These are phyloP conservation scores for Agastache rugosa DNA, from an alignment of 257 asterid genomes.

Conservation along the genomic window DNA sequence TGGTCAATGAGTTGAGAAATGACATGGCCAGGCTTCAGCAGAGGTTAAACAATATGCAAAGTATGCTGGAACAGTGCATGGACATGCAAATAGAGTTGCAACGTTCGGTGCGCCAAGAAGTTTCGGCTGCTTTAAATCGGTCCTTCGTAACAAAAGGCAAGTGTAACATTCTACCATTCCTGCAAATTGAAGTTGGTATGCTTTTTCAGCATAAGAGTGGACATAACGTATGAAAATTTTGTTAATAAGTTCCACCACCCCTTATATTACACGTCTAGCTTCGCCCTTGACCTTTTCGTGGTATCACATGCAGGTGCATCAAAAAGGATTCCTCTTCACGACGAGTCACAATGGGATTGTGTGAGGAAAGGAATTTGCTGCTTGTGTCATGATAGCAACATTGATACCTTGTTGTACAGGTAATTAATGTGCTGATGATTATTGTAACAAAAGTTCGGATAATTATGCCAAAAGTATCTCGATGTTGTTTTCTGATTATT, in stretches of 20 bases:
- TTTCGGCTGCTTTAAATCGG: slow-evolving; percentile 87
- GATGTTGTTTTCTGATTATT: too few relatives aligned
- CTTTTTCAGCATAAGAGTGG: too few relatives aligned
- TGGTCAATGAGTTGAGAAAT: slow-evolving; percentile 69
- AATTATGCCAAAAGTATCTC: neutral
- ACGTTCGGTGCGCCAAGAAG: slow-evolving; percentile 81
- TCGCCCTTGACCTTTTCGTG: slow-evolving; percentile 5
- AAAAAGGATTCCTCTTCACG: slow-evolving; percentile 38
- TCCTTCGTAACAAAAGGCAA: slow-evolving; percentile 44
- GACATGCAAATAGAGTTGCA: slow-evolving; percentile 94
- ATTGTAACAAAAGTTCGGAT: neutral
- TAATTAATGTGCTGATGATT: slow-evolving; percentile 28
- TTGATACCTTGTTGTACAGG: slow-evolving; percentile 88
- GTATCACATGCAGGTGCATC: slow-evolving; percentile 47
- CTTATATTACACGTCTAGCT: neutral
- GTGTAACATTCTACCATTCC: neutral
- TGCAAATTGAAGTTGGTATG: too few relatives aligned
- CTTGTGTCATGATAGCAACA: slow-evolving; percentile 60
- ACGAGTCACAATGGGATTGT: slow-evolving; percentile 65
- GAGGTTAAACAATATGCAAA: slow-evolving; percentile 80
- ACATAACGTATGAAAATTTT: neutral
- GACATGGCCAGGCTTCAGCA: slow-evolving; percentile 87
- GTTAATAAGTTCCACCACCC: neutral
- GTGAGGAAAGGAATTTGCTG: slow-evolving; percentile 91
- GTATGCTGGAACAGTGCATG: slow-evolving; percentile 89